Conservation (phyloP, 108 stramenopile species). For the Skeletonema menzelii region DNA sequence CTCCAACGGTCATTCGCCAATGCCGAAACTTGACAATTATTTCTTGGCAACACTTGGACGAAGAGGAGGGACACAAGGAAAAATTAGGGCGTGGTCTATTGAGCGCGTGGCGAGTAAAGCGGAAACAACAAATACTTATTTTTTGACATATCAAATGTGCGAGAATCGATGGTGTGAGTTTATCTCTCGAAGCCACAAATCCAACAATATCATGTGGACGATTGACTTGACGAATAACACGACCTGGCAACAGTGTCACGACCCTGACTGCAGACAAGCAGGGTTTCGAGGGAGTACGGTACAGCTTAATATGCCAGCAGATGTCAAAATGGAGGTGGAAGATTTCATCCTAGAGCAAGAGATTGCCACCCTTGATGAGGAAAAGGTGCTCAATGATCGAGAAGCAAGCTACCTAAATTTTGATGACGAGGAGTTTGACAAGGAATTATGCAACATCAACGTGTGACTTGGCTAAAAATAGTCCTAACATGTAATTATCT, state of each 20-base stretch:
- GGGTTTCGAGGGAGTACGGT: slow-evolving; percentile 39
- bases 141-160: slow-evolving; percentile 77
- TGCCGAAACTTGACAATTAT: slow-evolving; percentile 72
- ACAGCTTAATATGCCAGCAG: slow-evolving; percentile 11
- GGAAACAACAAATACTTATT: slow-evolving; percentile 8
- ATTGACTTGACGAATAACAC: slow-evolving; percentile 55
- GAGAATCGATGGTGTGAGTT: slow-evolving; percentile 75
- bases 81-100: slow-evolving; percentile 84
- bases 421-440: slow-evolving; percentile 15
- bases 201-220: slow-evolving; percentile 86
- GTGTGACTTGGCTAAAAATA: not conserved
- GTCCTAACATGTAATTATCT: not conserved
- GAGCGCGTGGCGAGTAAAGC: slow-evolving; percentile 22
- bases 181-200: slow-evolving; percentile 44
- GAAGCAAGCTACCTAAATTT: not conserved
- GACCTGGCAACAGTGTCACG: slow-evolving; percentile 75
- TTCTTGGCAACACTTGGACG: slow-evolving; percentile 28
- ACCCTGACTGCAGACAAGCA: slow-evolving; percentile 67
- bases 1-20: slow-evolving; percentile 53
- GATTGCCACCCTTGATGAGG: slow-evolving; percentile 26
- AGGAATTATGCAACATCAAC: not conserved
- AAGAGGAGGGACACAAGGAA: slow-evolving; percentile 67
- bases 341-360: slow-evolving; percentile 52
- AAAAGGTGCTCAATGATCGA: slow-evolving; percentile 8
- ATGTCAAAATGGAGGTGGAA: slow-evolving; percentile 44